phyloP scores from a whole-genome alignment of 2,329 filamentous ascomycete species.

The Corniculantispora saksenae region DNA sequence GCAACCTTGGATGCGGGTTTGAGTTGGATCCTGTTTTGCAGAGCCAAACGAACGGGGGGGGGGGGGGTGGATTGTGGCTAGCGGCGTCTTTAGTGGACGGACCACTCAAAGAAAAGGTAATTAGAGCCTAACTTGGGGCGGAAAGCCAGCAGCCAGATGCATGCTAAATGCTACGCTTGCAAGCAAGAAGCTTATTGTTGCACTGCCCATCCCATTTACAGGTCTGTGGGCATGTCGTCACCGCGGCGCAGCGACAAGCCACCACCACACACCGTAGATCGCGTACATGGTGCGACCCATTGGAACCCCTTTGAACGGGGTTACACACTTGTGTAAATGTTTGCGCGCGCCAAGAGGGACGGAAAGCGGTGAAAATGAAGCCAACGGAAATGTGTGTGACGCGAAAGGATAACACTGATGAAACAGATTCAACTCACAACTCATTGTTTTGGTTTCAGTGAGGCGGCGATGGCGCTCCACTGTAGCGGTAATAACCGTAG shows the following conservation, averaged over 20 bases:
- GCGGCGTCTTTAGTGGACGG: background rate
- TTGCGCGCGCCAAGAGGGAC: background rate
- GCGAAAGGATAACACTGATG: background rate
- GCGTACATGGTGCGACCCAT: background rate
- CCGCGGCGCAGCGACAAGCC: background rate
- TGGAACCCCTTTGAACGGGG: background rate
- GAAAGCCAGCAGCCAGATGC: too few species aligned
- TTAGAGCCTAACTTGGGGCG: background rate
- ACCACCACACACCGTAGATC: background rate
- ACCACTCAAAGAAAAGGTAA: background rate
- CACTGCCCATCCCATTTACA: too few species aligned
- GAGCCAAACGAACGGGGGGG: too few species aligned
- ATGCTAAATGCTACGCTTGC: too few species aligned
- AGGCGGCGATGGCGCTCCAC: background rate
- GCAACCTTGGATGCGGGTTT: background rate
- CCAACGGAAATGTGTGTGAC: background rate
- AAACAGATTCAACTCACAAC: conserved; percentile 11
- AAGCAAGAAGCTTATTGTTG: too few species aligned
- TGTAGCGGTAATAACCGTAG: background rate
- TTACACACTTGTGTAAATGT: background rate
- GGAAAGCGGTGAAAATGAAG: background rate
- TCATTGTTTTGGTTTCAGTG: conserved; percentile 14
- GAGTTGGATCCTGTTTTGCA: background rate
- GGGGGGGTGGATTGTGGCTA: conserved; percentile 6
- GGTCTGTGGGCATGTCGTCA: too few species aligned